Percentiles rank a stretch among this genome's conserved stretches.
Conservation (phyloP, 2,329 filamentous ascomycete species). For the Ophiostoma sp. region DNA sequence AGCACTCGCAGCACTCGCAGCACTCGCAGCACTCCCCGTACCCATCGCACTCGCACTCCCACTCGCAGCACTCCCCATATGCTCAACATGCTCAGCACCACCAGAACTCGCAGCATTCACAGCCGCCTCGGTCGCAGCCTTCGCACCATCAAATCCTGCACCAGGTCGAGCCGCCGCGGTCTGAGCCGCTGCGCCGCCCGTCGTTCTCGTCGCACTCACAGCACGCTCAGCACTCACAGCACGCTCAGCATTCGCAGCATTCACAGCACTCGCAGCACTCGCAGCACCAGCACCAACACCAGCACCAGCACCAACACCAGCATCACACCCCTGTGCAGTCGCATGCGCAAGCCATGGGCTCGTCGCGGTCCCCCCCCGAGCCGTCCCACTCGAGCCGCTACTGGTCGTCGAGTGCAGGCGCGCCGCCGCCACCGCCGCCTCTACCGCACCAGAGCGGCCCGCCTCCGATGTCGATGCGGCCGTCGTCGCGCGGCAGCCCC, state of each 20-base stretch:
- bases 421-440: conserved; percentile 24
- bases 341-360: conserved; percentile 10
- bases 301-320: not conserved
- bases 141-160: conserved; percentile 19
- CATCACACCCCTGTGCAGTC: conserved; percentile 14
- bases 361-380: conserved; percentile 23
- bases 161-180: conserved; percentile 15
- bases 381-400: conserved; percentile 17
- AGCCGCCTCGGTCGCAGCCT: conserved; percentile 14
- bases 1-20: not conserved
- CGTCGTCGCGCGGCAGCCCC: conserved; percentile 21
- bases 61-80: conserved; percentile 9
- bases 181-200: conserved; percentile 18
- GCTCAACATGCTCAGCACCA: conserved; percentile 12
- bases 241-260: not conserved
- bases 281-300: conserved; percentile 6
- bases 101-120: not conserved
- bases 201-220: conserved; percentile 14
- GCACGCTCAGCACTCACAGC: not conserved
- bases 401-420: conserved; percentile 16
- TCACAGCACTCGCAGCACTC: not conserved
- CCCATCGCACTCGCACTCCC: not conserved
- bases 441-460: conserved; percentile 21
- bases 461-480: conserved; percentile 24
- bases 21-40: conserved; percentile 14